Evolutionary conservation across 2,329 filamentous ascomycete species (phyloP).

Genomic region (Ophiostoma montium): DNA sequence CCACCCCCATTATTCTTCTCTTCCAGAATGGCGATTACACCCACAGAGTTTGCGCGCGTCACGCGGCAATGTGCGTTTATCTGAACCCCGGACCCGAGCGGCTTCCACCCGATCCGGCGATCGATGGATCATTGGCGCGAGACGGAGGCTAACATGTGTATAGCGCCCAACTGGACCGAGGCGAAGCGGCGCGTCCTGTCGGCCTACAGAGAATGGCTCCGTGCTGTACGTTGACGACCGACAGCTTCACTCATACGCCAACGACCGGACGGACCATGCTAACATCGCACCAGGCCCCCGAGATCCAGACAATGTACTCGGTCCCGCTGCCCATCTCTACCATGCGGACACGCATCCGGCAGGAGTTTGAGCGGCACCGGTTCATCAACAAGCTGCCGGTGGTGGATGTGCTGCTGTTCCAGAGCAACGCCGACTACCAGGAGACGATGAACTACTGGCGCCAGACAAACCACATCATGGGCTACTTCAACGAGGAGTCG

Average conservation of each 20-base stretch:
- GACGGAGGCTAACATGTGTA: constrained; percentile 11
- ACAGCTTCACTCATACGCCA: background rate
- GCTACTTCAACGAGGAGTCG: constrained; percentile 83
- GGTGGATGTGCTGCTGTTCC: constrained; percentile 78
- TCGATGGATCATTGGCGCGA: background rate
- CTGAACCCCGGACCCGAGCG: too few relatives aligned
- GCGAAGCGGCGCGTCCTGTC: constrained; percentile 75
- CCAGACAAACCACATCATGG: constrained; percentile 87
- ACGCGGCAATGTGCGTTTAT: constrained; percentile 58
- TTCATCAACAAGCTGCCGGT: constrained; percentile 80
- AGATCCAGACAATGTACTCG: constrained; percentile 96
- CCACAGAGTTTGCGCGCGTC: constrained; percentile 77
- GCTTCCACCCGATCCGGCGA: too few relatives aligned
- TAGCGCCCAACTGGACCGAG: constrained; percentile 80
- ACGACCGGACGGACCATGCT: background rate
- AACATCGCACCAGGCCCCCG: constrained; percentile 55
- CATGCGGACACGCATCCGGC: constrained; percentile 83
- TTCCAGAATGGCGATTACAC: constrained; percentile 64
- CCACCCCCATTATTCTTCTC: background rate
- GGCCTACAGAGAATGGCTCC: constrained; percentile 90
- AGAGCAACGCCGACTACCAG: constrained; percentile 91
- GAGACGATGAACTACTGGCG: constrained; percentile 99
- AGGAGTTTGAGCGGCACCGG: constrained; percentile 93
- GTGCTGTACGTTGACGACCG: constrained; percentile 56
- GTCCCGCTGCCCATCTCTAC: constrained; percentile 75